Evolutionary conservation across 768 basidiomycete species (phyloP), one percentile per base, ranked within the genome.

Genomic region (Kwoniella bestiolae): DNA sequence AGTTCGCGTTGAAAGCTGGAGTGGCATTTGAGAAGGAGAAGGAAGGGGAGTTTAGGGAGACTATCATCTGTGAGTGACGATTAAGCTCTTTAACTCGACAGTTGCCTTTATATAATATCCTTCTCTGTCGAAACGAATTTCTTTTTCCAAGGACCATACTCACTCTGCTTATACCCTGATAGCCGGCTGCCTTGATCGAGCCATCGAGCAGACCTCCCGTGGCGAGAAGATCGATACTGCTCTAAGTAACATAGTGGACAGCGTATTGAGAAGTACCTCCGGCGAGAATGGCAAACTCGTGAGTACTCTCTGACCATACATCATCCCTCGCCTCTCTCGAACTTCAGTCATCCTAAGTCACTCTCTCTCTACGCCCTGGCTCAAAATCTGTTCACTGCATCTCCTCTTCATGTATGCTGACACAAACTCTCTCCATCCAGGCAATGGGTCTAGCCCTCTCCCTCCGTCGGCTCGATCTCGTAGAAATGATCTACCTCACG

Each of bases 161-260:
- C n/a, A n/a, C n/a, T n/a, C n/a, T 14, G n/a, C 25, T 47, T 34
- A 26, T 18, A 21, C 47, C 23, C 9, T 51, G 2, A 3, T 46
- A 96, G 95, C 96, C 74, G 94, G 92, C 79, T 94, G 94, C 57
- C 93, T 99, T 74, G 96, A 99, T 85, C 86, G 89, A 61, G 98
- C 96, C 75, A 91, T 97, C 69, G 83, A 86, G 57, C 83, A 86
- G 31, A 87, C 91, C 35, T 79, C 85, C 1, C 84, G 87, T 62
- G 82, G 84, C 9, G 85, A 85, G 44, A 88, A 88, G 79, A 86
- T 94, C 56, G 95, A 97, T 75, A 82, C 88, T 5, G 87, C 90
- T 47, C 83, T 98, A 51, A 89, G 89, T 80, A 81, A 83, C 38
- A 91, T 96, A 63, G 93, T 98, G 55, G 92, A 97, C 79, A 86